Base-by-base conservation (phyloP, 1,284 basidiomycete genomes). In the Malassezia slooffiae region DNA sequence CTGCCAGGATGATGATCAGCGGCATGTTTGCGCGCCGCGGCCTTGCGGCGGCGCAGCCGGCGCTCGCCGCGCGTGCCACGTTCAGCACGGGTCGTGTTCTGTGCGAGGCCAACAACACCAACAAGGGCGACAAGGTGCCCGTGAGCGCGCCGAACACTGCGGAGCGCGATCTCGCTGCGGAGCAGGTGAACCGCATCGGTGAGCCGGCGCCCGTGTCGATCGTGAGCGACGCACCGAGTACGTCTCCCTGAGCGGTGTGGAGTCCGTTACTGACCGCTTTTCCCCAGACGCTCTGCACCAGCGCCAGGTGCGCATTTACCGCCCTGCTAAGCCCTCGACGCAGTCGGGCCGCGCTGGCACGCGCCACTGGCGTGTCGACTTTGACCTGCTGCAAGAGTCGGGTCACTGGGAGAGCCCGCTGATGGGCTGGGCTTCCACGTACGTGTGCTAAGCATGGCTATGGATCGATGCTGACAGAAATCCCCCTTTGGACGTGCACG, bases 351-450 rank as follows among this genome's bases (percentile, higher is more conserved):
- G 57, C 50, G 81, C 80, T 38, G 90, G 91, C 72, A 81, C 81
- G 17, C 79, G 82, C 59, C 79, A 82, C 60, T 97, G 91, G 91
- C 76, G 87, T 55, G 80, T 97, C 63, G 91, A 97, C 72, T 97
- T 83, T 75, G 91, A 97, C 62, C 82, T 82, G 47, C 74, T 96
- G 15, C 80, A 80, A 55, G 87, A 89, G 32, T 81, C 78, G 24
- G 89, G 85, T 11, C 78, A 91, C 50, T 97, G 91, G 91, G 89
- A 95, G 77, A 96, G 96, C 70, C 87, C 88, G n/a, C 72, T 97
- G 60, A 97, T 97, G 85, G 91, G 91, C 43, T 97, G 80, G 79
- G 89, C 89, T 1, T 57, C 53, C 43, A 60, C 58, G 53, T 58
- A 50, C 26, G 58, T 60, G 41, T n/a, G n/a, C n/a, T n/a, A n/a